Conservation (phyloP, 2,329 filamentous ascomycete genomes). For the Immersiporthe knoxdaviesiana region DNA sequence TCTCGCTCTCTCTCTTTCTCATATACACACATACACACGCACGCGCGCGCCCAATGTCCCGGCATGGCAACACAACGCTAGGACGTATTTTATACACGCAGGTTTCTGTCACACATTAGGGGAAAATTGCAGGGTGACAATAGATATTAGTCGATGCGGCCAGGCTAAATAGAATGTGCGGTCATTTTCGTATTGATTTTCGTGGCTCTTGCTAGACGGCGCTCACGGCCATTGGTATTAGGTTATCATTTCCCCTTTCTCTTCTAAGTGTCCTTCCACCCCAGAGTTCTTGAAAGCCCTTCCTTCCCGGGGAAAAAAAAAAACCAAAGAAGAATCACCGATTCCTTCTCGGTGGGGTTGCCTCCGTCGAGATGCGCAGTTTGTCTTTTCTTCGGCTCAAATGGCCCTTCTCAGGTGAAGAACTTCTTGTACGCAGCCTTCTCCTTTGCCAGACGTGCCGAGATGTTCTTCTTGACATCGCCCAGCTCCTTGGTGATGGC, state of each 20-base stretch:
- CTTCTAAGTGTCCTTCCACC: constrained; percentile 15
- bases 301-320: not conserved
- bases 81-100: no score
- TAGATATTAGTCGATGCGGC: not conserved
- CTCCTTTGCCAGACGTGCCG: constrained; percentile 79
- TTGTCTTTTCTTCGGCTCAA: constrained; percentile 12
- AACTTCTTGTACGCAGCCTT: constrained; percentile 93
- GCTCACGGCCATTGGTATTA: not conserved
- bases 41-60: no score
- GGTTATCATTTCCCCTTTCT: constrained; percentile 33
- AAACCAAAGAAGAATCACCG: not conserved
- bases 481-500: constrained; percentile 76
- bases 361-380: not conserved
- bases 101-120: not conserved
- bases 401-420: constrained; percentile 61
- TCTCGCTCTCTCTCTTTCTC: no score
- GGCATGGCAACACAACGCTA: no score
- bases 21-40: no score
- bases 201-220: not conserved
- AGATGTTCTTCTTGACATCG: constrained; percentile 75
- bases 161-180: not conserved
- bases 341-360: not conserved
- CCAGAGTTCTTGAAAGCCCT: not conserved
- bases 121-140: not conserved
- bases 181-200: not conserved